Percentiles rank a stretch among this genome's conserved stretches.
Conservation (phyloP, 106 monocot genomes). For the Dendrobium nobile region DNA sequence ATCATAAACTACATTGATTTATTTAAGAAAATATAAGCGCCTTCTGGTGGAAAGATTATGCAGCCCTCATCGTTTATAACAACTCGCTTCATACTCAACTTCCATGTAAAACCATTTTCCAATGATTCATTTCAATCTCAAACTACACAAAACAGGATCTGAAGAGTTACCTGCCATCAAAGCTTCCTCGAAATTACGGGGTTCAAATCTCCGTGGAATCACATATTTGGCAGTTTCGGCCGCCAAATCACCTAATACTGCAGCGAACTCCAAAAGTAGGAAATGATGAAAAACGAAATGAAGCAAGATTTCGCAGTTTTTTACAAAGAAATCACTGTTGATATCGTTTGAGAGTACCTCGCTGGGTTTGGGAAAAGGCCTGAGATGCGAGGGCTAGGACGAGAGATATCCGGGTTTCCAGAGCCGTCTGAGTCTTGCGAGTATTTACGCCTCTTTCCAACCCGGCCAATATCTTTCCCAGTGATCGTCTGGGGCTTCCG, state of each 20-base stretch:
- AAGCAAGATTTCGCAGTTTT: background rate
- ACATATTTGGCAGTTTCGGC: constrained; percentile 48
- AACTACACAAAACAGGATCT: background rate
- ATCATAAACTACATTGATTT: background rate
- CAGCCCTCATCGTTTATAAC: too few relatives aligned
- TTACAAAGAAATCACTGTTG: background rate
- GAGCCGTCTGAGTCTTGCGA: constrained; percentile 11
- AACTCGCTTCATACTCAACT: too few relatives aligned
- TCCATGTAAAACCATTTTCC: too few relatives aligned
- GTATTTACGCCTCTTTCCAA: constrained; percentile 10
- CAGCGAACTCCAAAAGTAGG: constrained; percentile 3
- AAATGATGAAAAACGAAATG: background rate
- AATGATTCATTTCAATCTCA: too few relatives aligned
- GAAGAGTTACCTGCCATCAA: constrained; percentile 54
- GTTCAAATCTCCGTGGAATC: constrained; percentile 42
- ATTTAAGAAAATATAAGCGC: too few relatives aligned
- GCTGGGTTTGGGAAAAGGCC: constrained; percentile 38
- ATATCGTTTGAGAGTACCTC: constrained; percentile 17
- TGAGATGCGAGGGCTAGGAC: constrained; percentile 60
- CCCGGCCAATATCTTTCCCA: background rate
- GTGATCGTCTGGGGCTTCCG: background rate
- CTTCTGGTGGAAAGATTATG: too few relatives aligned
- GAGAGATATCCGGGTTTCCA: constrained; percentile 65
- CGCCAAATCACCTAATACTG: constrained; percentile 43
- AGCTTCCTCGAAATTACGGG: constrained; percentile 63